phyloP scores from a whole-genome alignment of 2,329 filamentous ascomycete genomes.

The Ophiostoma quercus region DNA sequence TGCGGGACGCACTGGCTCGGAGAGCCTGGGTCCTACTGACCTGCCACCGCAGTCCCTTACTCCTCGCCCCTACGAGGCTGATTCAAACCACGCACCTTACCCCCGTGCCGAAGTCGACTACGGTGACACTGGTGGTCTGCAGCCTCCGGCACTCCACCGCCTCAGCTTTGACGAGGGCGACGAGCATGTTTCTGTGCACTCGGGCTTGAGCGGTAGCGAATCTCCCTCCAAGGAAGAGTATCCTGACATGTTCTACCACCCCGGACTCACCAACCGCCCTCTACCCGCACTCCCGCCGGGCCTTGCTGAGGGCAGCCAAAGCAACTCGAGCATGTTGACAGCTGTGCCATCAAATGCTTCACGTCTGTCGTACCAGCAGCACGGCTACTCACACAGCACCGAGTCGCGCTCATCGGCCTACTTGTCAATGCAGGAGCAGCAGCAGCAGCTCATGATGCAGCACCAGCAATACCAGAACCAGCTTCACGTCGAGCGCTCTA shows the following conservation, averaged over 20 bases:
- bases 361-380: constrained; percentile 46
- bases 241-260: constrained; percentile 90
- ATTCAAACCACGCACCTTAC: constrained; percentile 41
- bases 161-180: constrained; percentile 92
- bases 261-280: constrained; percentile 63
- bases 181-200: constrained; percentile 59
- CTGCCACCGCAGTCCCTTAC: constrained; percentile 45
- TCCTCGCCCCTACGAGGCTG: constrained; percentile 38
- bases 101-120: constrained; percentile 73
- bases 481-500: constrained; percentile 60
- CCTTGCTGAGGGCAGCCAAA: constrained; percentile 48
- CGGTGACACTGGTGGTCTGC: constrained; percentile 81
- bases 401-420: constrained; percentile 42
- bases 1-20: constrained; percentile 29
- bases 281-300: constrained; percentile 58
- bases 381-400: constrained; percentile 45
- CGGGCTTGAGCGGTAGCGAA: constrained; percentile 56
- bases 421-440: constrained; percentile 42
- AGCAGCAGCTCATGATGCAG: constrained; percentile 45
- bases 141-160: constrained; percentile 66
- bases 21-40: constrained; percentile 37
- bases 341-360: constrained; percentile 39
- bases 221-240: constrained; percentile 67
- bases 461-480: constrained; percentile 41
- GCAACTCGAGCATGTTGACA: constrained; percentile 39